These are phyloP conservation scores for Ceriops tagal DNA, from an alignment of 345 rosid genomes.

Conservation along the genomic window DNA sequence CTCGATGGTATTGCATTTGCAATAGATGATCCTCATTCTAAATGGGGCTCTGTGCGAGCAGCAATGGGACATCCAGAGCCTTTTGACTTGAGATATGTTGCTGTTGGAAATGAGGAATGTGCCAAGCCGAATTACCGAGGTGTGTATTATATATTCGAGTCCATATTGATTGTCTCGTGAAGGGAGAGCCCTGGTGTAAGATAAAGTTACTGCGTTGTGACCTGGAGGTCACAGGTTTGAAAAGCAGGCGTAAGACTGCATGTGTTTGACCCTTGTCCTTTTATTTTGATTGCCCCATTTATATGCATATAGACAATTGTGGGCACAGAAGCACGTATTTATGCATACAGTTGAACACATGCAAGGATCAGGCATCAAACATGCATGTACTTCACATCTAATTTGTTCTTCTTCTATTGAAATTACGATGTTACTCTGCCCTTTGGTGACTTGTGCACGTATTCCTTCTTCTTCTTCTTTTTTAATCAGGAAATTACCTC, in stretches of 20 bases:
- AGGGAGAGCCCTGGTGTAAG: too few relatives aligned
- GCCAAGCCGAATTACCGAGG: slow-evolving; percentile 81
- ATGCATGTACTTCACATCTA: slow-evolving; percentile 1
- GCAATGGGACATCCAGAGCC: slow-evolving; percentile 90
- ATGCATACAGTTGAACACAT: background rate
- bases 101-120: slow-evolving; percentile 94
- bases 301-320: background rate
- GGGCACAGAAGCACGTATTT: background rate
- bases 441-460: slow-evolving; percentile 9
- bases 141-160: slow-evolving; percentile 25
- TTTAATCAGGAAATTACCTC: slow-evolving; percentile 79
- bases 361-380: background rate
- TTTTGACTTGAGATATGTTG: slow-evolving; percentile 86
- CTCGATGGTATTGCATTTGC: slow-evolving; percentile 93
- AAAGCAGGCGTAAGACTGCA: too few relatives aligned
- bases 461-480: too few relatives aligned
- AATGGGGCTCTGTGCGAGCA: slow-evolving; percentile 90
- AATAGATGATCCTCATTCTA: slow-evolving; percentile 64
- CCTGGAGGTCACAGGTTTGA: too few relatives aligned
- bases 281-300: too few relatives aligned
- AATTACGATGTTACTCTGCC: background rate
- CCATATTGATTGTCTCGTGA: background rate
- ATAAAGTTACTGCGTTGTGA: too few relatives aligned
- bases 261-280: too few relatives aligned
- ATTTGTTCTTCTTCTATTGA: background rate